Percentiles rank a stretch among this genome's conserved stretches.
These are phyloP conservation scores for Solanum tacnaense DNA, from an alignment of 257 asterid species.

Conservation along the genomic window DNA sequence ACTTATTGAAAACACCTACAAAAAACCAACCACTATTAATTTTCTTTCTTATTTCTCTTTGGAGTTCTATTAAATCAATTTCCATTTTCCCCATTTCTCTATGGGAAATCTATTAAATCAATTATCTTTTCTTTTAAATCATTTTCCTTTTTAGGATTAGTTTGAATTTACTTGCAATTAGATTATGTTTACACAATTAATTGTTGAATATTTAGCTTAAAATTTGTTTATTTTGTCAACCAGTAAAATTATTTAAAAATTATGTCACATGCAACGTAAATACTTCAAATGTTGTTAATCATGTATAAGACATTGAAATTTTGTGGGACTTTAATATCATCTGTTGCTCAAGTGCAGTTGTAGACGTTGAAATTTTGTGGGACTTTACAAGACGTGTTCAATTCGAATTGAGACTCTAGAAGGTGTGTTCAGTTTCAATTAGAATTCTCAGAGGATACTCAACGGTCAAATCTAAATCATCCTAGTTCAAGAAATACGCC, in stretches of 20 bases:
- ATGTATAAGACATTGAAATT: no score
- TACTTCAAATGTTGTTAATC: neutral
- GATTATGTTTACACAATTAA: neutral
- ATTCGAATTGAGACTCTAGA: no score
- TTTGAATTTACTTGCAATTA: neutral
- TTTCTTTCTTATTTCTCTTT: neutral
- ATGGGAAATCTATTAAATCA: neutral
- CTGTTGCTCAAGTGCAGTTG: conserved; percentile 13
- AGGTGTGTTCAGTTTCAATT: no score
- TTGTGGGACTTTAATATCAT: conserved; percentile 15
- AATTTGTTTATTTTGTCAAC: neutral
- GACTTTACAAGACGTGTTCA: no score
- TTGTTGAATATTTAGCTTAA: neutral
- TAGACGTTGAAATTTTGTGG: no score
- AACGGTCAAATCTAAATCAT: no score
- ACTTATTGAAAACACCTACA: neutral
- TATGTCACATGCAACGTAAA: neutral
- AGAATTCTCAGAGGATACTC: no score
- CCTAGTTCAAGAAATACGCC: no score
- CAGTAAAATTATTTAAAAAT: neutral
- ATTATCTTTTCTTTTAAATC: neutral
- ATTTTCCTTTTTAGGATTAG: neutral
- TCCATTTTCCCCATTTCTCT: neutral
- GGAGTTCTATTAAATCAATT: no score
- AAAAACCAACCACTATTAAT: neutral